Base-by-base conservation (phyloP, 345 rosid genomes). In the Lepidium africanum region DNA sequence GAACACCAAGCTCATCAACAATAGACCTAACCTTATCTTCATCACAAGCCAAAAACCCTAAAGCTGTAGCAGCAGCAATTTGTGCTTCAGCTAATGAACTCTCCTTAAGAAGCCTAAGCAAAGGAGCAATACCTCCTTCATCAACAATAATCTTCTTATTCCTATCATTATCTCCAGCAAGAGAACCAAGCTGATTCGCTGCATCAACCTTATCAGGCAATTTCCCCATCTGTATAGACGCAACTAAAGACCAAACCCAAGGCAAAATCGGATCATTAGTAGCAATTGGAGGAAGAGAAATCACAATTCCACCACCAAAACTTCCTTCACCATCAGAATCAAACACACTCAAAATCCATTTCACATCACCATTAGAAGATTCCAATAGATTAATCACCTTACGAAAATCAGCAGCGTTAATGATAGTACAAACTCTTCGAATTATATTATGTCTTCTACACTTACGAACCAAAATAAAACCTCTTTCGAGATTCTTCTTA, bases 231-330 rank as follows among this genome's bases (percentile, higher is more conserved):
- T 81, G 86, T 13, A 86, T 66, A 3, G 86, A 69, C 0, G 93
- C 87, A 4, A 86, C 80, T 48, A 78, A 82, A 5, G 93, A 88
- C 98, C 98, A 92, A 19, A 92, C 87, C 96, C 90, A 92, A 3
- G 97, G 83, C 10, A 93, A 78, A 46, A 93, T 88, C 54, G 98
- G 98, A 64, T 93, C 94, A 60, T 87, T 93, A 33, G 90, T 84
- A 0, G 94, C 96, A 23, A 90, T 87, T 1, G 98, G 98, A 1
- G 98, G 98, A 11, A 92, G 83, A 9, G 91, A 63, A 48, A 85
- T 77, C 37, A 66, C 82, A 12, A 87, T 84, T 11, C 90, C 97
- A 13, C 83, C 85, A 1, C 73, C 79, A 12, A 73, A 71, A 37
- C 76, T 70, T 16, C 82, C 80, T 13, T 79, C 80, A 13, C 77